Evolutionary conservation across 768 basidiomycete species (phyloP), one percentile per base, ranked within the genome.

Genomic region (Russula olivacea): DNA sequence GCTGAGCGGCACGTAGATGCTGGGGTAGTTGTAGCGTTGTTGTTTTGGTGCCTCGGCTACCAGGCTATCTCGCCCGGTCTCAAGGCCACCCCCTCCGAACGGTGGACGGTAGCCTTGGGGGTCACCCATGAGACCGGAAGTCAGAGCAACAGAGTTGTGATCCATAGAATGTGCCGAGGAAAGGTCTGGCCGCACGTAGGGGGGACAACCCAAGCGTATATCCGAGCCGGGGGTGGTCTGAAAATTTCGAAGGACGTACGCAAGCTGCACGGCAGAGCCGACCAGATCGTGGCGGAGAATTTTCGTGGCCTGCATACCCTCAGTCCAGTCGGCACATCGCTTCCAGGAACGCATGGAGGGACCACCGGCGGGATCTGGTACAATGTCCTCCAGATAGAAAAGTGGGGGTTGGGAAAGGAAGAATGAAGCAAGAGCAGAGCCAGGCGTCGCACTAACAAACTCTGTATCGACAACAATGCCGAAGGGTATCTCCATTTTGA

Each of bases 401-500:
- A 76, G 66, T 0, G 91, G 91, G 0, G 88, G 81, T 52, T 76
- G 79, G 25, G 86, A 82, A 38, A 92, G 80, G n/a, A 78, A 69
- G 70, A 92, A 84, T 1, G 84, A 78, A 8, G 84, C 86, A 8
- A 81, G 75, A 36, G 80, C 88, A 9, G 80, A 77, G 34, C 82
- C 83, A 14, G 83, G 81, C 19, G 80, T 74, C 34, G 78, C 73
- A 59, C 82, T 78, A 28, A 78, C 74, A 72, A 88, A 85, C 56
- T 82, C 79, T 5, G 83, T 80, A 34, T 84, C 77, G 21, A 78
- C 67, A 64, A 92, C 85, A 63, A 73, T 79, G 60, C 83, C 78
- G 73, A 88, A 90, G 5, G 88, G 83, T 19, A 92, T 79, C 64
- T 89, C 88, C 87, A 93, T 93, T 73, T 92, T 92, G 79, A 91